Evolutionary conservation across 2,329 filamentous ascomycete species (phyloP), one percentile per base, ranked within the genome.

Genomic region (Geosmithia morbida): DNA sequence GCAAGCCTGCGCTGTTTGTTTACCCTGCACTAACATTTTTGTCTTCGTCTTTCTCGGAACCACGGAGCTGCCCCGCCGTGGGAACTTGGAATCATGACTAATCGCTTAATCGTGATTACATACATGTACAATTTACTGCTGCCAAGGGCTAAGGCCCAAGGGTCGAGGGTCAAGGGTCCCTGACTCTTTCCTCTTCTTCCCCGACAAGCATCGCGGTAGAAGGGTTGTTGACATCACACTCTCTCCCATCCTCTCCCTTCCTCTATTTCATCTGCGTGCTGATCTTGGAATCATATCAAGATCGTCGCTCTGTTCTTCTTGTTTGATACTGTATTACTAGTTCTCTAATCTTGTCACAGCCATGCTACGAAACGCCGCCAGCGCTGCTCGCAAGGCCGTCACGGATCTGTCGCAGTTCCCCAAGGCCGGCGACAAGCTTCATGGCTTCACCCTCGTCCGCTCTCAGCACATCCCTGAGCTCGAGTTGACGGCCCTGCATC

Each of bases 401-500:
- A 87, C 86, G 17, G 83, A 87, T 59, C 71, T 92, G 53, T 75
- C 81, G 47, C 78, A 77, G 56, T 84, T 85, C 55, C 88, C 89
- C 6, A 81, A 79, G 51, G 76, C 84, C 1, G 92, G 92, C 59
- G 83, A 90, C 60, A 83, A 85, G 66, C 76, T 97, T 41, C 85
- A 97, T 63, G 92, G 92, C 58, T 98, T 98, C 68, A 96, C 89
- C 0, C 71, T 98, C 47, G 72, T 89, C 58, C 80, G 90, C 51
- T 79, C 85, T 51, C 94, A 96, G 68, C 85, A 94, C 67, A 86
- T 98, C 2, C 87, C 89, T 1, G 92, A 98, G 69, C 77, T 97
- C 45, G 86, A 97, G 64, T 68, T 98, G 59, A 94, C 89, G 1
- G 92, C 92, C 5, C 67, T 97, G 47, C 86, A 94, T 53, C 75